Percentiles rank a stretch among this genome's conserved stretches.
These are phyloP conservation scores for Quercus gilva DNA, from an alignment of 306 rosid species.

Conservation along the genomic window DNA sequence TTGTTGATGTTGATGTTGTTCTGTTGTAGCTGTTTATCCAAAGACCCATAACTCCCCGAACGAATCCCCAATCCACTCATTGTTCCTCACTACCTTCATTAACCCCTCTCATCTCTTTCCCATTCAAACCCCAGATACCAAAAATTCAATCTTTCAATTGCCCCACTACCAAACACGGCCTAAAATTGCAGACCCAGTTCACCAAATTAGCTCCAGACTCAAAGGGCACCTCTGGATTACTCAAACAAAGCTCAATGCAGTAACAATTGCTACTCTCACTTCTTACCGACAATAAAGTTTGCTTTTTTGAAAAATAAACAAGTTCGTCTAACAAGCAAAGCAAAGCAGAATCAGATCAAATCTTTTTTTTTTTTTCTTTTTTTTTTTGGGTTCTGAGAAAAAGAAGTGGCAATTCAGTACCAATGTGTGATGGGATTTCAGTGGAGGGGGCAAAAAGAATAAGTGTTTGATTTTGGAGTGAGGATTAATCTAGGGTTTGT, in stretches of 20 bases:
- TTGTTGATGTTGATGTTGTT: not conserved
- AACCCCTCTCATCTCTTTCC: constrained; percentile 53
- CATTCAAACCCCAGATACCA: constrained; percentile 17
- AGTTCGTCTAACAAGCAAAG: constrained; percentile 17
- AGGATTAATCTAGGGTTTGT: constrained; percentile 31
- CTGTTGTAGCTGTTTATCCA: constrained; percentile 65
- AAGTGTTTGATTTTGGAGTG: not conserved
- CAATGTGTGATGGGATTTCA: not conserved
- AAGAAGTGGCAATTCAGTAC: not conserved
- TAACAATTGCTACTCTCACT: constrained; percentile 22
- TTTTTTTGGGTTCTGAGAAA: not conserved
- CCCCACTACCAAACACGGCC: constrained; percentile 4
- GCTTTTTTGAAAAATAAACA: not conserved
- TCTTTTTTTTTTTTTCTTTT: too few relatives aligned
- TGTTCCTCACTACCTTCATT: constrained; percentile 46
- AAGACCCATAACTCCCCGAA: constrained; percentile 74
- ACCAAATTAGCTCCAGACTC: constrained; percentile 25
- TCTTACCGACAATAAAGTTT: not conserved
- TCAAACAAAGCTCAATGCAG: constrained; percentile 37
- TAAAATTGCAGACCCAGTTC: constrained; percentile 28
- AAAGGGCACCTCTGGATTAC: constrained; percentile 18
- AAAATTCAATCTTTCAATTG: not conserved
- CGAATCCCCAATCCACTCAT: constrained; percentile 92
- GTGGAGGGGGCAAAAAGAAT: not conserved
- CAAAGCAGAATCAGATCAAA: constrained; percentile 21